Evolutionary conservation across 805 yeast genomes (phyloP), one percentile per base, ranked within the genome.

Genomic region (Citeromyces matritensis): DNA sequence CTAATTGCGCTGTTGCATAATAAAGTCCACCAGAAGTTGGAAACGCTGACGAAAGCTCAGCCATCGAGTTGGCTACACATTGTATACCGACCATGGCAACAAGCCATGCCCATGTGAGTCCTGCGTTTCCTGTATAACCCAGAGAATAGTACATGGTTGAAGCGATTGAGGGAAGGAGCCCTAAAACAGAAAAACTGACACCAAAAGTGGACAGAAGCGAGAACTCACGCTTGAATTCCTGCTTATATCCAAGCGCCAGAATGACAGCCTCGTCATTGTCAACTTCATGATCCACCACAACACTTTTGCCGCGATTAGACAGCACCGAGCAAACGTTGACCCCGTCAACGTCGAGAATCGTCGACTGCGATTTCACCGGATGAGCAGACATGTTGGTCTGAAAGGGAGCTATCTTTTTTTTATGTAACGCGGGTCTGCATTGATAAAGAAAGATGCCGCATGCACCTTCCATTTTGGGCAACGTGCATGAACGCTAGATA

Each of bases 1-100:
- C 66, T 38, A 73, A 52, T 42, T 71, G 70, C 2, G 71, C 62
- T 2, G 74, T 74, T 36, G 83, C 80, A 41, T 75, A 76, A 30
- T 78, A 79, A 6, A 78, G 62, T 29, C 83, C 83, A 17, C 79
- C 69, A 8, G 76, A 60, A 6, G 79, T 73, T 26, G 84, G 84
- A 53, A 69, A 69, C 5, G 79, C 72, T 15, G 71, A 60, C 9
- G 78, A 65, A 23, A 75, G 57, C 44, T 76, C 83, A 0, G 80
- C 79, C 66, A 76, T 58, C 12, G 74, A 63, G 28, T 63, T 54
- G 9, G 78, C 78, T 29, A 75, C 80, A 4, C 64, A 58, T 32
- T 66, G 55, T 33, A 76, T 62, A 26, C 75, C 70, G 23, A 61
- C 35, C 53, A 70, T 58, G 25, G 75, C 77, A 11, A 71, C 49